Base-by-base conservation (phyloP, 1,139 yeast genomes). In the Yamadazyma membranifaciens region DNA sequence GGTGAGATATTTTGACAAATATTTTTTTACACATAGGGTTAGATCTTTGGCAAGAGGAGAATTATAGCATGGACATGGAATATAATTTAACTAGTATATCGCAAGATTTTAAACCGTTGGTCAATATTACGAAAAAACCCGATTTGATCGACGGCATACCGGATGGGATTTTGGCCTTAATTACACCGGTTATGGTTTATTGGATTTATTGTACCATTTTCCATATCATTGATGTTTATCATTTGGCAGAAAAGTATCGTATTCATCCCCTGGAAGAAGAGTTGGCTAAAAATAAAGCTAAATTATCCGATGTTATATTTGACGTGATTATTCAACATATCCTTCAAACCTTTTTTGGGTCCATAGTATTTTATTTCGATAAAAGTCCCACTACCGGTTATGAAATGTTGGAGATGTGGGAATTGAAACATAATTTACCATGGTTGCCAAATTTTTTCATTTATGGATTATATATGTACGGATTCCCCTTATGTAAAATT, bases 211-310 rank as follows among this genome's bases (percentile, higher is more conserved):
- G 96, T 5, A 57, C 77, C 28, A 63, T 86, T 44, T 92, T 87
- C 73, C 89, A 86, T 57, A 46, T 84, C 9, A 66, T 91, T 37
- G 98, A 91, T 58, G 75, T 74, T 34, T 78, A 75, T 50, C 78
- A 87, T 56, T 65, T 87, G 51, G 87, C 92, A 32, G 96, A 87
- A 54, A 69, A 76, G 59, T 88, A 87, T 64, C 73, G 98, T 48
- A 87, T 92, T 41, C 98, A 92, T 60, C 92, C 98, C 14, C 81
- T 91, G 36, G 94, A 84, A 52, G 98, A 91, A 59, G 88, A 88
- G 43, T 57, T 71, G 36, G 60, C 76, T 40, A 75, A 94, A 50
- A 92, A 92, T 62, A 86, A 80, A 57, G 96, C 88, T 11, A 61
- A 87, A 0, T 63, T 82, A 42, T 40, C 54, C 9, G 85, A 84